Conservation (phyloP, 177 flowering plant genomes). For the Vitis hybrid region DNA sequence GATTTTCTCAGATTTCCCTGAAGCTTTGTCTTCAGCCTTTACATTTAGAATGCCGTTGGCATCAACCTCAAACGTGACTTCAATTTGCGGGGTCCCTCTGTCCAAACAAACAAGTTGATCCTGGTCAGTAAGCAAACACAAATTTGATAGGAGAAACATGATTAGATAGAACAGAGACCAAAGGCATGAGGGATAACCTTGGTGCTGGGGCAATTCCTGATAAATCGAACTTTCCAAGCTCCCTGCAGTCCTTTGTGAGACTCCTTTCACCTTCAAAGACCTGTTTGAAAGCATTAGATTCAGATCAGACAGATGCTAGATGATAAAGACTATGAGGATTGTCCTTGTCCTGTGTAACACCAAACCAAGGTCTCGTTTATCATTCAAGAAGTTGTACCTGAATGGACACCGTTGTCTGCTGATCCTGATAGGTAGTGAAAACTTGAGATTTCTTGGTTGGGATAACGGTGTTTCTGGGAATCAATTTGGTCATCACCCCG, state of each 20-base stretch:
- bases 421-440: constrained; percentile 43
- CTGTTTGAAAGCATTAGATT: not conserved
- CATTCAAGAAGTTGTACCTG: constrained; percentile 23
- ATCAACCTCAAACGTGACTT: constrained; percentile 40
- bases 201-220: constrained; percentile 36
- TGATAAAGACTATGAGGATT: too few relatives aligned
- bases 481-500: constrained; percentile 46
- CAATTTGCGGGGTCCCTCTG: constrained; percentile 44
- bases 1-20: constrained; percentile 36
- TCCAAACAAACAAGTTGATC: not conserved
- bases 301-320: not conserved
- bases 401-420: constrained; percentile 39
- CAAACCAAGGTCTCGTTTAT: not conserved
- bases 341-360: not conserved
- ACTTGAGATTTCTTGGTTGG: constrained; percentile 43
- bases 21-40: constrained; percentile 36
- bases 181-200: constrained; percentile 10
- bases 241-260: constrained; percentile 14
- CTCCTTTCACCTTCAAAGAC: constrained; percentile 15
- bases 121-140: not conserved
- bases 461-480: constrained; percentile 45
- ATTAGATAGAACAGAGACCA: not conserved
- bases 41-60: constrained; percentile 42
- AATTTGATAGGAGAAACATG: not conserved
- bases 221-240: constrained; percentile 32